Conservation (phyloP, 1,284 basidiomycete genomes). For the Austroboletus sp. region DNA sequence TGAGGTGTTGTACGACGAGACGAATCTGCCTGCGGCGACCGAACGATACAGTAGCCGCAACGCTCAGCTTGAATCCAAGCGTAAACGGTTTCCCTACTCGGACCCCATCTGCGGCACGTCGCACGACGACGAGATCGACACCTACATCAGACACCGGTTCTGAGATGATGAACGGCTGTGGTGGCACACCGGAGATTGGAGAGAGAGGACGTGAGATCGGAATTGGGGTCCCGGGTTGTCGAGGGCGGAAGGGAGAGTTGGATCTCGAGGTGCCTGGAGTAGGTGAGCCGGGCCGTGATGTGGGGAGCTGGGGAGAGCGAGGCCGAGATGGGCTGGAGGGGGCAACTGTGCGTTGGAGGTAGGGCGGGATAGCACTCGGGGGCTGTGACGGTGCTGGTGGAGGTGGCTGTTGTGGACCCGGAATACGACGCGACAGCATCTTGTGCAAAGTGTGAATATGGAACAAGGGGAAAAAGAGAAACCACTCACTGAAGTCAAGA, state of each 20-base stretch:
- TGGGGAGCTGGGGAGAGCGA: conserved; percentile 44
- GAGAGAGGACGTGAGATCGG: conserved; percentile 44
- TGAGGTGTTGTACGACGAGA: conserved; percentile 60
- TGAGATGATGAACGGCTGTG: conserved; percentile 18
- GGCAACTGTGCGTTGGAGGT: conserved; percentile 53
- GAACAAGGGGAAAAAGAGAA: no score
- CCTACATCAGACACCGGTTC: conserved; percentile 42
- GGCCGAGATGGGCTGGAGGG: conserved; percentile 43
- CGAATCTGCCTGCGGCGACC: conserved; percentile 36
- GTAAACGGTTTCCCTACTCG: conserved; percentile 53
- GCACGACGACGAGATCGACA: conserved; percentile 51
- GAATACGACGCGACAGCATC: conserved; percentile 69
- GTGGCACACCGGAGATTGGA: conserved; percentile 31
- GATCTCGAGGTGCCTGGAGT: conserved; percentile 40
- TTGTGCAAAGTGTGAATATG: no score
- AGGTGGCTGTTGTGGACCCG: conserved; percentile 37
- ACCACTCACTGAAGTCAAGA: conserved; percentile 62
- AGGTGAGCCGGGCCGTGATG: conserved; percentile 45
- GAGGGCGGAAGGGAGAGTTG: conserved; percentile 47
- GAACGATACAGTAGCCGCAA: conserved; percentile 40
- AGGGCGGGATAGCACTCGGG: conserved; percentile 61
- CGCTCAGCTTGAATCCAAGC: conserved; percentile 45
- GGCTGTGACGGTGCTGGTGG: conserved; percentile 38
- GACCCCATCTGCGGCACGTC: conserved; percentile 42
- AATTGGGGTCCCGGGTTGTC: conserved; percentile 36